Percentiles rank a stretch among this genome's conserved stretches.
These are phyloP conservation scores for Protea cynaroides DNA, from an alignment of 164 flowering plant genomes.

Conservation along the genomic window DNA sequence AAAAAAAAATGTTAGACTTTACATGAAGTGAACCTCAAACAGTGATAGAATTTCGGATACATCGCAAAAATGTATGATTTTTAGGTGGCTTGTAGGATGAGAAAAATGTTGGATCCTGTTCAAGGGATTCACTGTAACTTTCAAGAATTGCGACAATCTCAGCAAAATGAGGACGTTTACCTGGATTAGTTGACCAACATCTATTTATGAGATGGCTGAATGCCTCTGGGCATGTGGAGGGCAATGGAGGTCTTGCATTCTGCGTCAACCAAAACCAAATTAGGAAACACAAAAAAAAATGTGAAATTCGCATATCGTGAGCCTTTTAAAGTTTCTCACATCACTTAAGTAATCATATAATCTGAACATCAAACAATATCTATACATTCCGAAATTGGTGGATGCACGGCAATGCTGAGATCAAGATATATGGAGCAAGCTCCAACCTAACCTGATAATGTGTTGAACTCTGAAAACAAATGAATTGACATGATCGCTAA, in stretches of 20 bases:
- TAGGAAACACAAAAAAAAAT: conserved; percentile 4
- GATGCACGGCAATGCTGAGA: not conserved
- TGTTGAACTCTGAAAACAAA: too few relatives aligned
- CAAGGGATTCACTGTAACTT: conserved; percentile 43
- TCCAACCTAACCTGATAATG: too few relatives aligned
- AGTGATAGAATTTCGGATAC: conserved; percentile 46
- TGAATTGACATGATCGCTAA: too few relatives aligned
- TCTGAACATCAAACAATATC: not conserved
- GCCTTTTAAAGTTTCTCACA: not conserved
- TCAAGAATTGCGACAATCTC: conserved; percentile 69
- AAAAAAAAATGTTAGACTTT: too few relatives aligned
- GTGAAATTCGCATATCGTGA: not conserved
- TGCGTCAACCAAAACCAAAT: conserved; percentile 28
- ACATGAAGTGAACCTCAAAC: conserved; percentile 24
- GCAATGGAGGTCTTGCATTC: conserved; percentile 92
- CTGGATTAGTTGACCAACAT: conserved; percentile 89
- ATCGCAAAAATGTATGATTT: conserved; percentile 23
- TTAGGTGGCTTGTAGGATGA: conserved; percentile 35
- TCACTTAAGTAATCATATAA: not conserved
- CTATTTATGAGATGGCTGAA: conserved; percentile 57
- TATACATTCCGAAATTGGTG: not conserved
- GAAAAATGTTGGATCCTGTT: conserved; percentile 72
- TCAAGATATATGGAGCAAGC: not conserved
- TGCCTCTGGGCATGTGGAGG: conserved; percentile 54
- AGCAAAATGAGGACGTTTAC: conserved; percentile 73